Conservation (phyloP, 495 filamentous ascomycete species). For the Hyaloscypha variabilis region DNA sequence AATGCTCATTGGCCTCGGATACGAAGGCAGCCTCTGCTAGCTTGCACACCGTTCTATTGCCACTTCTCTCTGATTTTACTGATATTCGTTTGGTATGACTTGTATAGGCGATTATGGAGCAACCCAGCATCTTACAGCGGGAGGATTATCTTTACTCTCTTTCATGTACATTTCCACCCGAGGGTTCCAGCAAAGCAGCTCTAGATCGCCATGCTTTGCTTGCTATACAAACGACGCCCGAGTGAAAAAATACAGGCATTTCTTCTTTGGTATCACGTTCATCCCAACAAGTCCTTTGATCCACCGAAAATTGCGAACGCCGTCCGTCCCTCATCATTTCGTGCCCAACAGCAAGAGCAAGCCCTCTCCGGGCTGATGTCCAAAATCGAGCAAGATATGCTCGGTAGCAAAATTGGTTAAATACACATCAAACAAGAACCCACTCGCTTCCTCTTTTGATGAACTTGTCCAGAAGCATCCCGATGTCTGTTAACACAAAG, state of each 20-base stretch:
- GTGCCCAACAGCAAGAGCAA: conserved; percentile 1
- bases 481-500: conserved; percentile 84
- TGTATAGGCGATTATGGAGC: too few species aligned
- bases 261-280: conserved; percentile 2
- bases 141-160: background rate
- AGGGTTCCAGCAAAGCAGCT: conserved; percentile 6
- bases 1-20: background rate
- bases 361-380: background rate
- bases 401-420: background rate
- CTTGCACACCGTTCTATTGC: too few species aligned
- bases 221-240: conserved; percentile 14
- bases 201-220: conserved; percentile 11
- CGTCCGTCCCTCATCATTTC: conserved; percentile 15
- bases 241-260: background rate
- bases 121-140: background rate
- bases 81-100: too few species aligned
- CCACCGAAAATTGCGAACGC: conserved; percentile 2
- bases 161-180: background rate
- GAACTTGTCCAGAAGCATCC: conserved; percentile 91
- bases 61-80: too few species aligned
- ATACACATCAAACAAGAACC: conserved; percentile 61
- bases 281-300: background rate
- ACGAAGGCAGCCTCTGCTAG: background rate
- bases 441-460: conserved; percentile 95
- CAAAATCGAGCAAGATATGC: background rate